Base-by-base conservation (phyloP, 306 rosid genomes). In the Leucaena leucocephala region DNA sequence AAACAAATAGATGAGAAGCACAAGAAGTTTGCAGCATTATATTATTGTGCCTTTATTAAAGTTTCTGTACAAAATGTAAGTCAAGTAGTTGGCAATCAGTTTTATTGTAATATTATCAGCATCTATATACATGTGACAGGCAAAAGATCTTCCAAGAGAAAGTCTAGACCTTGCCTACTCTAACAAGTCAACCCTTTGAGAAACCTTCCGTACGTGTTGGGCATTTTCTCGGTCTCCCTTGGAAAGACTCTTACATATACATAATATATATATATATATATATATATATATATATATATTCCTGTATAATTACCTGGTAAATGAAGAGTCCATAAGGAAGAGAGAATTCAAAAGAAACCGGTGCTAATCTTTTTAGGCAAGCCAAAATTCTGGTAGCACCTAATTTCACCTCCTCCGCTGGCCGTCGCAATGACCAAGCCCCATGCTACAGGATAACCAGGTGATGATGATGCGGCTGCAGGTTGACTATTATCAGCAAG, bases 341-440 rank as follows among this genome's bases (percentile, higher is more conserved):
- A 55, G 27, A 55, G 3, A 55, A 88, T 77, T 76, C 93, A 84
- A 57, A 92, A 92, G 36, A 94, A 79, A 78, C 70, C 87, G 57
- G 75, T 71, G 19, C 93, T 73, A n/a, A 89, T 66, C 78, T 71
- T 89, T 61, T 91, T 71, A 1, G 98, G 98, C 48, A 91, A 6
- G 22, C 98, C 98, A 59, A 94, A 92, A 82, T 94, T 94, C 74
- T 92, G 98, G 76, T 94, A 92, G 44, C 91, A 96, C 74, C 90
- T 85, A 62, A 94, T 94, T 77, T 92, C 92, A 21, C 98, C 98
- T 50, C 89, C 95, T 12, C 91, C 68, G 42, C 97, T 89, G 4
- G 97, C 97, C 0, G 97, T 88, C 11, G 93, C 98, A 75, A 94
- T 93, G 17, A 94, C 97, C 87, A 94, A 74, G 17, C 98, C 98